phyloP scores from a whole-genome alignment of 2,329 filamentous ascomycete genomes.

The Sarocladium strictum region DNA sequence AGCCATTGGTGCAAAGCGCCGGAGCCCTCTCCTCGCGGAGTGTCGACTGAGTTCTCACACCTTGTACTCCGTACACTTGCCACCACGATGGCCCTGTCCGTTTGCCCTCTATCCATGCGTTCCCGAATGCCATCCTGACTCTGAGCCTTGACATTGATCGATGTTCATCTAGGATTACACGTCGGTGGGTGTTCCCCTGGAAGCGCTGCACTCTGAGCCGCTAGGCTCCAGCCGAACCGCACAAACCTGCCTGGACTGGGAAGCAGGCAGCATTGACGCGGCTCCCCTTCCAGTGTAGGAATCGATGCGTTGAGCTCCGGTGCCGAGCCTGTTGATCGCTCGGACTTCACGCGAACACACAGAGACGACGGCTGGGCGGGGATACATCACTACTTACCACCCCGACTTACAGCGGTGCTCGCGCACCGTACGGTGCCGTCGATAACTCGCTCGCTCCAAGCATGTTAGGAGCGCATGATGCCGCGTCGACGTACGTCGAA shows the following conservation, averaged over 20 bases:
- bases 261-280: neutral
- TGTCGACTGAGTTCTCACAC: neutral
- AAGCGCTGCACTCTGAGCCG: neutral
- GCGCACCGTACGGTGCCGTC: neutral
- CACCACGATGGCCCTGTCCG: neutral
- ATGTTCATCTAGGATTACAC: neutral
- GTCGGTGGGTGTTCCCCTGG: neutral
- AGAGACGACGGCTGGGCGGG: neutral
- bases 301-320: neutral
- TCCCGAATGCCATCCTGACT: neutral
- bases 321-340: neutral
- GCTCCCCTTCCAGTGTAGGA: neutral
- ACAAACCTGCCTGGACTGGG: neutral
- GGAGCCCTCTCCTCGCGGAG: neutral
- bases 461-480: neutral
- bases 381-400: neutral
- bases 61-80: neutral
- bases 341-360: neutral
- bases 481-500: neutral
- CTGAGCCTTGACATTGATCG: constrained; percentile 3
- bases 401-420: neutral
- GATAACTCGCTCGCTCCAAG: neutral
- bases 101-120: neutral
- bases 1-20: neutral
- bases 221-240: neutral